Evolutionary conservation across 1,139 yeast genomes (phyloP).

Genomic region (Lodderomyces pseudojiufengensis): DNA sequence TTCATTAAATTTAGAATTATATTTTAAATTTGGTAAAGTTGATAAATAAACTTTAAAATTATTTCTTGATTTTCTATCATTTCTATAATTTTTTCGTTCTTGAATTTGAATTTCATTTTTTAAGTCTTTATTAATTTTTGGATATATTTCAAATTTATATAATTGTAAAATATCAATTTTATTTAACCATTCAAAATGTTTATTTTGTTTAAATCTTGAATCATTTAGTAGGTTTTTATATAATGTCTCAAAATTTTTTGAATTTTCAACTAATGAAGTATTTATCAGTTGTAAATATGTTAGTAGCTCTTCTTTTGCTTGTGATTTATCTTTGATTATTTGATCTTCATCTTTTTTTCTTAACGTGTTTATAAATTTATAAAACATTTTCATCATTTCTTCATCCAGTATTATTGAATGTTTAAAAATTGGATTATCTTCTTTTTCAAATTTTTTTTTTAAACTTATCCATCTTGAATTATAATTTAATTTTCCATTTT

Average conservation of each 20-base stretch:
- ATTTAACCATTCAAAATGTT: slow-evolving; percentile 49
- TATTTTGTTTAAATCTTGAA: slow-evolving; percentile 54
- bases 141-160: slow-evolving; percentile 48
- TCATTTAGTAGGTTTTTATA: slow-evolving; percentile 39
- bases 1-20: slow-evolving; percentile 60
- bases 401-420: slow-evolving; percentile 60
- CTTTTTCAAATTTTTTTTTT: slow-evolving; percentile 42
- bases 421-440: slow-evolving; percentile 63
- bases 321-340: slow-evolving; percentile 31
- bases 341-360: slow-evolving; percentile 34
- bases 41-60: slow-evolving; percentile 49
- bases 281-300: slow-evolving; percentile 41
- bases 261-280: slow-evolving; percentile 26
- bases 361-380: slow-evolving; percentile 45
- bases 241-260: slow-evolving; percentile 45
- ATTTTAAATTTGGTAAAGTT: slow-evolving; percentile 36
- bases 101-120: slow-evolving; percentile 31
- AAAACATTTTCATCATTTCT: slow-evolving; percentile 51
- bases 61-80: slow-evolving; percentile 65
- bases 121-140: slow-evolving; percentile 33
- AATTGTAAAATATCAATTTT: slow-evolving; percentile 58
- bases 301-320: slow-evolving; percentile 53
- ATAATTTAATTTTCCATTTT: slow-evolving; percentile 40
- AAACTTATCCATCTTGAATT: slow-evolving; percentile 68
- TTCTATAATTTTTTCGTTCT: slow-evolving; percentile 41